phyloP scores from a whole-genome alignment of 768 basidiomycete genomes.

The Serendipita indica region DNA sequence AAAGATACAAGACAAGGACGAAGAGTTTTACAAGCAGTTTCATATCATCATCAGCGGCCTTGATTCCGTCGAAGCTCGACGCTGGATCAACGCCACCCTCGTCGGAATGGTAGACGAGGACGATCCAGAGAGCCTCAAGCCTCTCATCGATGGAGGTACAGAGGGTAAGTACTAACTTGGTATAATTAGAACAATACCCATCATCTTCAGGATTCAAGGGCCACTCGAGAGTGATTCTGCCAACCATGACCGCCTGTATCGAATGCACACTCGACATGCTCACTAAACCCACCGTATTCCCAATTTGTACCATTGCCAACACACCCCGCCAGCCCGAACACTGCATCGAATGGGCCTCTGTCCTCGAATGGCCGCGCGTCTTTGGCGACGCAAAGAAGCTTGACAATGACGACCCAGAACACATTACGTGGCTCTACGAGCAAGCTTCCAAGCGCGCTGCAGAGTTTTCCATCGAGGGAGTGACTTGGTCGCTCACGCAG shows the following conservation, averaged over 20 bases:
- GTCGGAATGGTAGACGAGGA: constrained; percentile 91
- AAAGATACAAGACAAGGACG: constrained; percentile 96
- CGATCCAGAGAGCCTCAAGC: constrained; percentile 84
- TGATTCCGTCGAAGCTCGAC: constrained; percentile 90
- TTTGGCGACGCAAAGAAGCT: constrained; percentile 85
- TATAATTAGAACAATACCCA: background rate
- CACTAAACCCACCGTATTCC: constrained; percentile 92
- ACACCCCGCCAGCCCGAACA: constrained; percentile 96
- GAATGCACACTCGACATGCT: constrained; percentile 98
- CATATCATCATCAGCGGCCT: constrained; percentile 94
- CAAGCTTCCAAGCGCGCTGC: constrained; percentile 68
- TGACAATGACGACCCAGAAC: constrained; percentile 94
- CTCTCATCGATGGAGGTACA: constrained; percentile 95
- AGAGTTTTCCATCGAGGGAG: constrained; percentile 94
- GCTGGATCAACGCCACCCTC: constrained; percentile 98
- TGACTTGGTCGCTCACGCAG: constrained; percentile 94
- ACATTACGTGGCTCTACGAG: constrained; percentile 86
- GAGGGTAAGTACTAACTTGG: constrained; percentile 47
- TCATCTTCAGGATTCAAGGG: constrained; percentile 76
- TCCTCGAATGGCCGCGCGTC: constrained; percentile 93
- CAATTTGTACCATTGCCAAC: constrained; percentile 98
- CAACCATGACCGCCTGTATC: constrained; percentile 89
- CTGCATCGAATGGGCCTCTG: constrained; percentile 99
- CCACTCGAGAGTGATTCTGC: constrained; percentile 92
- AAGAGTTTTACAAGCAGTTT: constrained; percentile 92